Evolutionary conservation across 208 protist species (phyloP).

Genomic region (Borovskyia barvae): DNA sequence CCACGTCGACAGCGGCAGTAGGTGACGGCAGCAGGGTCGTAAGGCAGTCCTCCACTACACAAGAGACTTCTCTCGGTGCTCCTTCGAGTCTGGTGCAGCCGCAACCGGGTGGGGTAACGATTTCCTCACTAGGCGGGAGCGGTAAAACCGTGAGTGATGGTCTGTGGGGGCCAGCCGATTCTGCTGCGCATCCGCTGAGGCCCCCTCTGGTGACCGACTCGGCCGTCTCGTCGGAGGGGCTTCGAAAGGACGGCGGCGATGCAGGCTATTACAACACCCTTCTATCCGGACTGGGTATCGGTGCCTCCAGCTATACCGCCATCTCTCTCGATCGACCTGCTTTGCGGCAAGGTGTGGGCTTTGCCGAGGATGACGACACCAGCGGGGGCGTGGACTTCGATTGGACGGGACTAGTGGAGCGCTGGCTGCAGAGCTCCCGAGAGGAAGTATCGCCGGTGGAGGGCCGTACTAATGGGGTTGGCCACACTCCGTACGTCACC

Average conservation of each 20-base stretch:
- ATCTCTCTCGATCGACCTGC: constrained; percentile 16
- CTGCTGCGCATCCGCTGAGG: constrained; percentile 2
- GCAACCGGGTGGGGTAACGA: constrained; percentile 15
- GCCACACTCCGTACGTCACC: background rate
- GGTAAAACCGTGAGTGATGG: constrained; percentile 11
- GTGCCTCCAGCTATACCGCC: constrained; percentile 20
- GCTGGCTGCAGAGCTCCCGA: constrained; percentile 25
- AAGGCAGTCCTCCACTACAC: background rate
- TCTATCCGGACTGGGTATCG: constrained; percentile 28
- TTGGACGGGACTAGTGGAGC: constrained; percentile 35
- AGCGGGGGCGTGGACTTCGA: constrained; percentile 15
- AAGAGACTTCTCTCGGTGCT: background rate
- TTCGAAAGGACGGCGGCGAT: background rate
- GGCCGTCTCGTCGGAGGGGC: background rate
- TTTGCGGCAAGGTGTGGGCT: constrained; percentile 4
- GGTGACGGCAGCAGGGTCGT: background rate
- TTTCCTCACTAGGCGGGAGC: constrained; percentile 7
- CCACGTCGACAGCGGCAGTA: background rate
- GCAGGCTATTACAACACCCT: constrained; percentile 21
- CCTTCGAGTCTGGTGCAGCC: constrained; percentile 2
- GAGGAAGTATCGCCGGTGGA: constrained; percentile 3
- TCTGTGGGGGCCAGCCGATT: constrained; percentile 12
- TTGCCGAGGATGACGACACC: constrained; percentile 13
- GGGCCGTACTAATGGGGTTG: background rate
- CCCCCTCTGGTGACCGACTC: background rate